Base-by-base conservation (phyloP, 75 land plant species). In the Chamaecyparis obtusa region DNA sequence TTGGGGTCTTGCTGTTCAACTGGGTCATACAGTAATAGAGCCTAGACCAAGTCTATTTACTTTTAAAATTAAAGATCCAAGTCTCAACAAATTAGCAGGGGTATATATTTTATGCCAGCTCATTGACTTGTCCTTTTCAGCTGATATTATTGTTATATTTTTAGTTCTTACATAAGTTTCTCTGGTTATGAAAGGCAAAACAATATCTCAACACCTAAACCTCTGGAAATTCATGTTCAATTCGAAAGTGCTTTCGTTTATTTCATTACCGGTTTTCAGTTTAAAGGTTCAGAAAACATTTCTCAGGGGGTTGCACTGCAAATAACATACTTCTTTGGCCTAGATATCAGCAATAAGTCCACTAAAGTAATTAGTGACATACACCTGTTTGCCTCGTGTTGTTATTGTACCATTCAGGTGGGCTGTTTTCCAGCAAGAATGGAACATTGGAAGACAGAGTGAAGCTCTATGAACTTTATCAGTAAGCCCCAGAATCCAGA, bases 41-140 rank as follows among this genome's bases (percentile, higher is more conserved):
- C 99, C 99, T 55, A 91, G 89, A 56, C 99, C 99, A 72, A 98
- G 99, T 87, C 89, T 98, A 79, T 98, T 98, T 87, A 96, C 99
- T 35, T 97, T 98, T 85, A 98, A 96, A 90, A 94, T 96, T 87
- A 93, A 84, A 37, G 97, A 98, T 90, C 33, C 89, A 27, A 83
- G 90, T 30, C 87, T 98, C 48, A 49, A 89, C 51, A 93, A 91
- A 69, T 83, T 98, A 54, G 92, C 99, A 85, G 99, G 99, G 92
- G 99, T 98, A 93, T 55, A 57, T 81, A 41, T 54, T 10, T 27
- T 48, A 21, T 51, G 77, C 44, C 51, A 36, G 7, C 33, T 78
- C 69, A 21, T 64, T 27, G n/a, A n/a, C 9, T 32, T 74, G 76
- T 74, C 35, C 76, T 32, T 32, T 33, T 33, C 76, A 74, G 33